phyloP scores from a whole-genome alignment of 1,284 basidiomycete species.

The Termitomyces sp. region DNA sequence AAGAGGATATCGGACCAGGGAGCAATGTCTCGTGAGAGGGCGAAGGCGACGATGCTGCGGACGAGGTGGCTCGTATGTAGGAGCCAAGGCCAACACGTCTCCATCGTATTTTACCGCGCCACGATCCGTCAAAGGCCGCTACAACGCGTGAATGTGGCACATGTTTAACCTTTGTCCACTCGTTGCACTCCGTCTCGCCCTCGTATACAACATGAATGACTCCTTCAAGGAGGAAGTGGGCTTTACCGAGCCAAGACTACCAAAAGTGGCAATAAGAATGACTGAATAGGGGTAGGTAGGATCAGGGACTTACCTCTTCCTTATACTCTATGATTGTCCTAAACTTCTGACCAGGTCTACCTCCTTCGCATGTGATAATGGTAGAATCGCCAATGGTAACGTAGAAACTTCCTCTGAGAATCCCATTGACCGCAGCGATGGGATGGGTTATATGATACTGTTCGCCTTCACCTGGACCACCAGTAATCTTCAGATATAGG shows the following conservation, averaged over 20 bases:
- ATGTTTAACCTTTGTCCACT: constrained; percentile 88
- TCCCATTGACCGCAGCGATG: constrained; percentile 84
- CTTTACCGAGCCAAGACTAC: constrained; percentile 89
- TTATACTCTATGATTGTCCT: constrained; percentile 90
- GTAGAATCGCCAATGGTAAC: constrained; percentile 81
- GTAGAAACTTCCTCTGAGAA: constrained; percentile 87
- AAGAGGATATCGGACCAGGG: constrained; percentile 21
- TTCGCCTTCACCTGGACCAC: constrained; percentile 77
- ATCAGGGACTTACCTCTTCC: constrained; percentile 70
- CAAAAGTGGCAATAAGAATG: constrained; percentile 1
- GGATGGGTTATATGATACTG: constrained; percentile 89
- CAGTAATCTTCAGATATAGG: constrained; percentile 75
- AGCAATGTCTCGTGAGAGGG: constrained; percentile 37
- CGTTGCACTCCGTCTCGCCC: constrained; percentile 56
- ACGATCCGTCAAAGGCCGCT: constrained; percentile 84
- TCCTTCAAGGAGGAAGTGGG: constrained; percentile 86
- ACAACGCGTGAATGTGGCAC: constrained; percentile 78
- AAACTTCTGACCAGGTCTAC: constrained; percentile 56
- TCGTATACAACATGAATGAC: constrained; percentile 81
- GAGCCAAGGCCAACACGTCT: constrained; percentile 57
- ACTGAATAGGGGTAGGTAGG: not conserved
- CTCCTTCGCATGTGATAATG: constrained; percentile 78
- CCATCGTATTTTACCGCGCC: constrained; percentile 83
- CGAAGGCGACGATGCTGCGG: constrained; percentile 39
- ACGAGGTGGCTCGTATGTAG: constrained; percentile 34